Evolutionary conservation across 148 eudicot species (phyloP).

Genomic region (Oxyria digyna): DNA sequence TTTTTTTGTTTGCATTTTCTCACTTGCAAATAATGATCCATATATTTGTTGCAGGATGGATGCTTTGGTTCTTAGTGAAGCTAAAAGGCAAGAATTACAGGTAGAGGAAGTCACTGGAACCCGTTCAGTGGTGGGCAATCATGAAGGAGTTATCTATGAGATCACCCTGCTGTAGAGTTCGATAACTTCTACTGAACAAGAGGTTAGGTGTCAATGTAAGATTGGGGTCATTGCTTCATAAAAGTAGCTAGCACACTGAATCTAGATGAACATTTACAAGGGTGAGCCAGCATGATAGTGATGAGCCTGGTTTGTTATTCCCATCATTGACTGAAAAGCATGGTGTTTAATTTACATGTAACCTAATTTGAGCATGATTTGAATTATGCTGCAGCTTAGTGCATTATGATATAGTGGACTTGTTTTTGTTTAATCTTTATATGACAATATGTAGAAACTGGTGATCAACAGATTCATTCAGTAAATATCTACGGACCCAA

Average conservation of each 20-base stretch:
- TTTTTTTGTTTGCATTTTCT: neutral
- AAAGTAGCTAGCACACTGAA: neutral
- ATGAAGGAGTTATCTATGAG: constrained; percentile 60
- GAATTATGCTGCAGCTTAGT: neutral
- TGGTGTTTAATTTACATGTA: neutral
- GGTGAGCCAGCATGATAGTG: neutral
- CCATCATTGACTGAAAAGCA: neutral
- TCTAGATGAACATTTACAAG: neutral
- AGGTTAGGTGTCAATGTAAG: neutral
- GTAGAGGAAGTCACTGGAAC: constrained; percentile 51
- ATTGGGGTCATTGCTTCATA: neutral
- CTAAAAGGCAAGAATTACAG: constrained; percentile 45
- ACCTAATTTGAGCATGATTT: neutral
- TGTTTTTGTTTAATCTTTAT: no score
- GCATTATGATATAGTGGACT: neutral
- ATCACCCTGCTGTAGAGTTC: constrained; percentile 28
- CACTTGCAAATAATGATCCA: neutral
- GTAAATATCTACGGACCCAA: no score
- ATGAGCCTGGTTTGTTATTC: neutral
- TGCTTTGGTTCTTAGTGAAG: constrained; percentile 54
- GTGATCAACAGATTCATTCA: no score
- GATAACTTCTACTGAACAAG: neutral
- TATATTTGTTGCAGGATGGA: constrained; percentile 55
- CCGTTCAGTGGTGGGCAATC: constrained; percentile 39
- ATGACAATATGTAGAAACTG: no score